Percentiles rank a stretch among this genome's conserved stretches.
Evolutionary conservation across 768 basidiomycete species (phyloP).

Genomic region (Mycena venus): DNA sequence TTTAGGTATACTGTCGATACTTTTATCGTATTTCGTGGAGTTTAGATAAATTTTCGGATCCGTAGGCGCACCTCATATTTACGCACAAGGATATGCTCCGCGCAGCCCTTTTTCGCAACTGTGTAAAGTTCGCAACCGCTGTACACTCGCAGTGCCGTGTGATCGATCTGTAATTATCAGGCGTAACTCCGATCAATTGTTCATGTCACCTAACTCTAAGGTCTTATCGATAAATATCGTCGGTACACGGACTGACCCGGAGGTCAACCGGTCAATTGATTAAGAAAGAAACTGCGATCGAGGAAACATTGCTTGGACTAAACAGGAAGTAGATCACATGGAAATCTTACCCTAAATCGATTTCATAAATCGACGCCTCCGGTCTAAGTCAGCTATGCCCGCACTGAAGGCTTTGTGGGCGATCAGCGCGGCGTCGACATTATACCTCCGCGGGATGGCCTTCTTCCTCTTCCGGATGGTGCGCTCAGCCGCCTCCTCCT

Average conservation of each 20-base stretch:
- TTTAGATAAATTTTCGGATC: neutral
- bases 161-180: neutral
- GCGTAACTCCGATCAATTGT: neutral
- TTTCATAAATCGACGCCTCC: no score
- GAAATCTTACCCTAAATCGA: no score
- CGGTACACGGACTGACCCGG: no score
- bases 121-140: slow-evolving; percentile 3
- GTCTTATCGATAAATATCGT: no score
- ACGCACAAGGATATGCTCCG: neutral
- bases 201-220: no score
- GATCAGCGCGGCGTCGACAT: neutral
- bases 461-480: slow-evolving; percentile 2
- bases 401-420: neutral
- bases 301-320: no score
- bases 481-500: neutral
- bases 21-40: neutral
- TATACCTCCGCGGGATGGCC: slow-evolving; percentile 8
- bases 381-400: neutral
- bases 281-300: no score
- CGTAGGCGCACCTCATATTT: neutral
- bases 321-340: no score
- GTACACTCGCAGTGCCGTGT: neutral
- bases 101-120: neutral
- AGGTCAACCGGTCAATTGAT: no score
- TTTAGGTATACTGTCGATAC: neutral